Conservation (phyloP, 257 asterid species). For the Jacaranda copaia region DNA sequence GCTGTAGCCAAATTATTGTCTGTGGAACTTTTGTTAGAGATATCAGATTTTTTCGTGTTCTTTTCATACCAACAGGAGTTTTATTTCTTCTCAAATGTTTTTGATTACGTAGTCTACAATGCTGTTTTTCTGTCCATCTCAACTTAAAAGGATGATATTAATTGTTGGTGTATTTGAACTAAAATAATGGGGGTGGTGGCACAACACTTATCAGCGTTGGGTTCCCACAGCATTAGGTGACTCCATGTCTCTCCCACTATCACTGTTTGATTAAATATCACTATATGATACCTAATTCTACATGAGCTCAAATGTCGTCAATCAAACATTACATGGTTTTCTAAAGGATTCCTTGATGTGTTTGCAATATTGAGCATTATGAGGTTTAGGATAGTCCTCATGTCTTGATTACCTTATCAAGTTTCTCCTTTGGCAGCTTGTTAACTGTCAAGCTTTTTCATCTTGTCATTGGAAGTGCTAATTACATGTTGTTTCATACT, state of each 20-base stretch:
- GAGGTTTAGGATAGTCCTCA: slow-evolving; percentile 16
- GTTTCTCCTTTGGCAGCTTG: slow-evolving; percentile 6
- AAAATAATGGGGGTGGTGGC: background rate
- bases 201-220: background rate
- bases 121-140: no score
- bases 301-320: background rate
- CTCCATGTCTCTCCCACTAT: background rate
- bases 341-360: background rate
- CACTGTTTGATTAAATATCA: background rate
- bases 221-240: no score
- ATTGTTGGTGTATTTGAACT: background rate
- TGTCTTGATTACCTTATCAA: background rate
- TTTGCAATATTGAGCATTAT: background rate
- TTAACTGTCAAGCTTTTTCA: background rate
- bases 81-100: no score
- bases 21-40: slow-evolving; percentile 1
- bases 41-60: slow-evolving; percentile 2
- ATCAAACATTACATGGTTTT: background rate
- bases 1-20: background rate
- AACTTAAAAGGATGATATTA: no score
- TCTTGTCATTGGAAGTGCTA: no score
- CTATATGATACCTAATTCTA: background rate
- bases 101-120: no score
- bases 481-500: no score
- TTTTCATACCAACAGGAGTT: slow-evolving; percentile 10